Evolutionary conservation across 1,284 basidiomycete species (phyloP).

Genomic region (Neolentinus lepideus): DNA sequence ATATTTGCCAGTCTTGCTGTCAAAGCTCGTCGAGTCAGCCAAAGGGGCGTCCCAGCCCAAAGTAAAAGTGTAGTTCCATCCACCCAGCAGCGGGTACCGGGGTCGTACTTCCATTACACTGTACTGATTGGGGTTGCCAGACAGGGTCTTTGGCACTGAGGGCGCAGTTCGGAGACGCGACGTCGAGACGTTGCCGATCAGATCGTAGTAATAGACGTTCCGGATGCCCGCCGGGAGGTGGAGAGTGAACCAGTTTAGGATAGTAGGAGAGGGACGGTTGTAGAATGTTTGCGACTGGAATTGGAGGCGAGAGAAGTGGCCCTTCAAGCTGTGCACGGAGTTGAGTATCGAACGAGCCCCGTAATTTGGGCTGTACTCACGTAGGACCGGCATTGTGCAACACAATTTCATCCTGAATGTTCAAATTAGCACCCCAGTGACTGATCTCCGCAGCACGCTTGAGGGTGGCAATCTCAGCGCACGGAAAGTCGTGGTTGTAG

Average conservation of each 20-base stretch:
- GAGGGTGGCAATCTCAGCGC: conserved; percentile 70
- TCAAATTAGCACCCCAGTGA: conserved; percentile 95
- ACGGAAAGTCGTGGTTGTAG: conserved; percentile 75
- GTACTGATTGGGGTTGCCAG: conserved; percentile 36
- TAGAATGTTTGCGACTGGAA: conserved; percentile 74
- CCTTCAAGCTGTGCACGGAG: conserved; percentile 65
- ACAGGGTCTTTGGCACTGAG: conserved; percentile 43
- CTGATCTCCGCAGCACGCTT: conserved; percentile 84
- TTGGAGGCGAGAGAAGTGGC: conserved; percentile 90
- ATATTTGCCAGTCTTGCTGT: conserved; percentile 52
- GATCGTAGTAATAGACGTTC: conserved; percentile 84
- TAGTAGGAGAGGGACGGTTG: conserved; percentile 59
- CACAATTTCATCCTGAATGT: conserved; percentile 84
- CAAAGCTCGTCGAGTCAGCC: conserved; percentile 62
- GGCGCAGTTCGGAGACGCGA: conserved; percentile 73
- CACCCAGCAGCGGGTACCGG: conserved; percentile 90
- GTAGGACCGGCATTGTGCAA: conserved; percentile 84
- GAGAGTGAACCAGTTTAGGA: conserved; percentile 63
- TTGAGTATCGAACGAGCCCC: too few species aligned
- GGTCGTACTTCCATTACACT: conserved; percentile 80
- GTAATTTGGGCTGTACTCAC: conserved; percentile 40
- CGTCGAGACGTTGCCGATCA: conserved; percentile 95
- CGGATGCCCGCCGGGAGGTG: conserved; percentile 79
- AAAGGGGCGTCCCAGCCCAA: conserved; percentile 90
- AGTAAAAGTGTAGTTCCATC: conserved; percentile 97